phyloP scores from a whole-genome alignment of 257 asterid genomes.

The Nemophila menziesii region DNA sequence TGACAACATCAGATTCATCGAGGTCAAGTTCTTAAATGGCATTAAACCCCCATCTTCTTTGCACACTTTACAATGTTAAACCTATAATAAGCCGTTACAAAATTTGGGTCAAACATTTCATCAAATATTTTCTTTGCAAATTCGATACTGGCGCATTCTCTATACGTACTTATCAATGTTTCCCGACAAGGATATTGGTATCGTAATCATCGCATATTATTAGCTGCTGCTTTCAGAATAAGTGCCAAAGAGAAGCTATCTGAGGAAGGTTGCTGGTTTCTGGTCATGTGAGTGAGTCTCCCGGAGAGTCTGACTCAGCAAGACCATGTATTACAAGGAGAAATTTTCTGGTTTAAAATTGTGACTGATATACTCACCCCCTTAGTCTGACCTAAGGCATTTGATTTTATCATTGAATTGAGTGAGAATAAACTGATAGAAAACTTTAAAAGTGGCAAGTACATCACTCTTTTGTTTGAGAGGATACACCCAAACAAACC shows the following conservation, averaged over 20 bases:
- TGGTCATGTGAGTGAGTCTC: conserved; percentile 38
- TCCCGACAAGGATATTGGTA: conserved; percentile 56
- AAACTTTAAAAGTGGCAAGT: too few species aligned
- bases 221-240: conserved; percentile 61
- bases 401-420: too few species aligned
- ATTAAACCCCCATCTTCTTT: conserved; percentile 35
- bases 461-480: too few species aligned
- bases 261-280: conserved; percentile 18
- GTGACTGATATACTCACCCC: too few species aligned
- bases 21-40: conserved; percentile 46
- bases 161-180: conserved; percentile 75
- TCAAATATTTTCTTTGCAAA: conserved; percentile 44
- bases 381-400: too few species aligned
- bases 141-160: conserved; percentile 46
- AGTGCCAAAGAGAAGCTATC: conserved; percentile 80
- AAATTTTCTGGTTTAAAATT: too few species aligned
- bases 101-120: conserved; percentile 61
- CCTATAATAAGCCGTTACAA: conserved; percentile 58
- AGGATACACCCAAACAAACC: too few species aligned
- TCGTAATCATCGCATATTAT: conserved; percentile 31
- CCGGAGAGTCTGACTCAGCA: conserved; percentile 50
- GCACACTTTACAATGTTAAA: conserved; percentile 37
- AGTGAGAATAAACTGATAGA: too few species aligned
- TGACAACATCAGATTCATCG: conserved; percentile 75
- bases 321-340: conserved; percentile 77